Base-by-base conservation (phyloP, 306 rosid species). In the Biancaea sappan region DNA sequence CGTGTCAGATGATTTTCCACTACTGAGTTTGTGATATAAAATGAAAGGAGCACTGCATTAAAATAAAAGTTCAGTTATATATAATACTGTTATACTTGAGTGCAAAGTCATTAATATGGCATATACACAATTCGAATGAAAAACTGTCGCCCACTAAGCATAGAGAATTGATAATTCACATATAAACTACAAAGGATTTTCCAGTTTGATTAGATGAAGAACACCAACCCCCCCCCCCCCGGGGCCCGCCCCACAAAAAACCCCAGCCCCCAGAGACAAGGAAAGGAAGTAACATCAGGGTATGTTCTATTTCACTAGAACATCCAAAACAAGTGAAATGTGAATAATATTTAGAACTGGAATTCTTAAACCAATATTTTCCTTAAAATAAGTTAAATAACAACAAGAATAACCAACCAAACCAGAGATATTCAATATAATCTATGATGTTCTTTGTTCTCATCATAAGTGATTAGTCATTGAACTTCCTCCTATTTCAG, bases 1-100 rank as follows among this genome's bases (percentile, higher is more conserved):
- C 25, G 84, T 66, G 80, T 72, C 81, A 35, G 68, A 72, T 51
- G 72, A 82, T 76, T 51, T 75, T 74, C 35, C 78, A 31, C 79
- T 18, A 48, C 69, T 40, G 75, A 63, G 22, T 57, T 65, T 47
- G 72, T 43, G 74, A 76, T 77, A 43, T 50, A 18, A 37, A 43
- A 35, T 28, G 58, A 75, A 76, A 73, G 69, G 64, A 52, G 76
- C 60, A 76, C 77, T 73, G 73, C 71, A 72, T 31, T 63, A 64
- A 78, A 69, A 93, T 60, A 68, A 71, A 51, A 28, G 74, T 51
- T 22, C 6, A 19, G 12, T 69, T 43, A 67, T 15, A 16, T 73
- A 66, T 50, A 51, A 67, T 52, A 25, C 26, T 51, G 12, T 28
- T 41, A 77, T 74, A 62, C 65, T 46, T 12, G 13, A 82, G 54